Evolutionary conservation across 2,329 filamentous ascomycete genomes (phyloP).

Genomic region (Dothiorella sarmentorum): DNA sequence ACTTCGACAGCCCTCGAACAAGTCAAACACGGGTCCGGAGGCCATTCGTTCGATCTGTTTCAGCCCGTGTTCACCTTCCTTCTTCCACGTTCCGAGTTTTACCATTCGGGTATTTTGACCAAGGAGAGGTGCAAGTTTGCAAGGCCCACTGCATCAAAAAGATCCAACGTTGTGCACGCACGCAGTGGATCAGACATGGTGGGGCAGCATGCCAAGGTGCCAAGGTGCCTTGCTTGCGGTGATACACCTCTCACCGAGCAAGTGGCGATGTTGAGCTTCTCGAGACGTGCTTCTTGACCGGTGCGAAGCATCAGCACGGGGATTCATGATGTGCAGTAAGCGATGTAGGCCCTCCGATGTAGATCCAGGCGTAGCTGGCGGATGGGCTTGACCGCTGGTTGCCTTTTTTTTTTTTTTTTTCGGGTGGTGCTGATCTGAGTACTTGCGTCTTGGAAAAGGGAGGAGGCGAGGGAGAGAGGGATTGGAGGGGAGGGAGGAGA

Average conservation of each 20-base stretch:
- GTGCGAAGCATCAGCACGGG: background rate
- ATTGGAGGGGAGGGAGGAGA: no score
- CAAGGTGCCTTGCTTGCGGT: background rate
- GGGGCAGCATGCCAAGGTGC: no score
- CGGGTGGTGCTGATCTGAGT: no score
- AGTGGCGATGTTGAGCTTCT: no score
- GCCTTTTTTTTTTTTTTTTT: no score
- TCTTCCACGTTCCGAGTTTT: background rate
- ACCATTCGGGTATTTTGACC: background rate
- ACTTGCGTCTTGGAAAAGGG: background rate
- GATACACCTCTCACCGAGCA: no score
- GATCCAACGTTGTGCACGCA: background rate
- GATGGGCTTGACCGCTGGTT: constrained; percentile 1
- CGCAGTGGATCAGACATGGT: background rate
- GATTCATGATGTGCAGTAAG: background rate
- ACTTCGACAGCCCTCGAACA: background rate
- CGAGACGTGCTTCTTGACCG: no score
- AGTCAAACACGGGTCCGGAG: background rate
- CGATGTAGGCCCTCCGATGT: background rate
- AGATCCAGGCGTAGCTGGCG: background rate
- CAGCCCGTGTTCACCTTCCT: background rate
- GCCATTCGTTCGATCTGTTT: background rate
- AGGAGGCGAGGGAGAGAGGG: no score
- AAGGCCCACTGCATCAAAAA: background rate
- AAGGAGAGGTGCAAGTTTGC: background rate